Percentiles rank a stretch among this genome's conserved stretches.
Conservation (phyloP, 2,329 filamentous ascomycete species). For the Dactylella cylindrospora region DNA sequence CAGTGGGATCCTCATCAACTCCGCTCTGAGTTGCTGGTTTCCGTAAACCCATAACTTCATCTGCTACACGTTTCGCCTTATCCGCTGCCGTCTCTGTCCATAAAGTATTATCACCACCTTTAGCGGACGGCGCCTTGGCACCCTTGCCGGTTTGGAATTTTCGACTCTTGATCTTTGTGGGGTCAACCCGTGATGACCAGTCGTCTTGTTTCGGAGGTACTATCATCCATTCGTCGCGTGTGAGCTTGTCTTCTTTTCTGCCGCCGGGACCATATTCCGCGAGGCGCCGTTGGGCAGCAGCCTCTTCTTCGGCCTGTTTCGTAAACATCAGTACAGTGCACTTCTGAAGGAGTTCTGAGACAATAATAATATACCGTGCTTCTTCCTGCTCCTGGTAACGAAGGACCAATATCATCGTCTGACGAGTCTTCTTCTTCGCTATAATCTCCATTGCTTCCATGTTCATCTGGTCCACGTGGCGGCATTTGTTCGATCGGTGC, state of each 20-base stretch:
- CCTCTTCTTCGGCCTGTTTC: conserved; percentile 46
- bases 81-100: conserved; percentile 94
- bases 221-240: conserved; percentile 85
- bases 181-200: conserved; percentile 68
- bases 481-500: conserved; percentile 57
- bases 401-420: conserved; percentile 54
- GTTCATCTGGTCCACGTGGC: conserved; percentile 49
- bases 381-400: conserved; percentile 19
- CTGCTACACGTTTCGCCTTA: conserved; percentile 75
- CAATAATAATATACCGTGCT: conserved; percentile 19
- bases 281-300: conserved; percentile 46
- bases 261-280: conserved; percentile 51
- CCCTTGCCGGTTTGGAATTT: conserved; percentile 76
- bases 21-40: conserved; percentile 47
- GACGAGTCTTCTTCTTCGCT: conserved; percentile 49
- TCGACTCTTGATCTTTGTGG: conserved; percentile 76
- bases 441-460: conserved; percentile 44
- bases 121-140: conserved; percentile 55
- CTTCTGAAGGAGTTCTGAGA: conserved; percentile 30
- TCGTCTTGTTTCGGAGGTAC: conserved; percentile 63
- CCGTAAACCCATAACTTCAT: conserved; percentile 76
- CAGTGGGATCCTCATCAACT: conserved; percentile 42
- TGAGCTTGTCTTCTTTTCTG: conserved; percentile 55
- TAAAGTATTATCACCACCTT: conserved; percentile 60
- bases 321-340: conserved; percentile 17